phyloP scores from a whole-genome alignment of 352 stramenopile genomes.

The Saprolegnia parasitica region DNA sequence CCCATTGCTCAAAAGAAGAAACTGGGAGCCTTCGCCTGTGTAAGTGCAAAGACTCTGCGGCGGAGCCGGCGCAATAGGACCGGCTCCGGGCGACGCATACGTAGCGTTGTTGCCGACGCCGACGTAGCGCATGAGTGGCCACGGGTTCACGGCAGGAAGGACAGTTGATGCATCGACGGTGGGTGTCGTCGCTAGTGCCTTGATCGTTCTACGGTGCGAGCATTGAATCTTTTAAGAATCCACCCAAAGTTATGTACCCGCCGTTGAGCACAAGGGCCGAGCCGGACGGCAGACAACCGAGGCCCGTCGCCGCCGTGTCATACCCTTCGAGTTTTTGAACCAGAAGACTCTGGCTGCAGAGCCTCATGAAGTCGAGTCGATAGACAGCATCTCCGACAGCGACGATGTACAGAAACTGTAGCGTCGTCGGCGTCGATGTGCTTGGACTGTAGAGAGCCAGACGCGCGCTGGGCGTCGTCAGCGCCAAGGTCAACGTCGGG shows the following conservation, averaged over 20 bases:
- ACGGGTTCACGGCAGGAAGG: slow-evolving; percentile 57
- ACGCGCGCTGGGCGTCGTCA: slow-evolving; percentile 29
- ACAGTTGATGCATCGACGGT: slow-evolving; percentile 48
- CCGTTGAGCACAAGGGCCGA: slow-evolving; percentile 48
- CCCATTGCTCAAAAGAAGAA: slow-evolving; percentile 61
- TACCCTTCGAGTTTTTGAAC: slow-evolving; percentile 22
- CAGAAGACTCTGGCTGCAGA: slow-evolving; percentile 35
- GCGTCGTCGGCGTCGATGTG: slow-evolving; percentile 35
- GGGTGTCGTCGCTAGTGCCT: slow-evolving; percentile 39
- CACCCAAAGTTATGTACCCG: slow-evolving; percentile 6
- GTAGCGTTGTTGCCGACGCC: slow-evolving; percentile 35
- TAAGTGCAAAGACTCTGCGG: slow-evolving; percentile 46
- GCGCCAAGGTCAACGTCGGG: slow-evolving; percentile 41
- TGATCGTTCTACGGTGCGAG: slow-evolving; percentile 38
- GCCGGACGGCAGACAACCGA: slow-evolving; percentile 38
- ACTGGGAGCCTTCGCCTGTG: slow-evolving; percentile 36
- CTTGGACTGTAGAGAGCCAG: neutral
- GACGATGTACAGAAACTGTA: slow-evolving; percentile 57
- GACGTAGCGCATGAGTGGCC: slow-evolving; percentile 60
- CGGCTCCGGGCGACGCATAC: slow-evolving; percentile 31
- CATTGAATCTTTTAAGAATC: neutral
- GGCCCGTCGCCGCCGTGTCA: slow-evolving; percentile 31
- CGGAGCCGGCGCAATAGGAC: neutral
- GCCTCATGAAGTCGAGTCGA: slow-evolving; percentile 55
- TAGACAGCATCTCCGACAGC: slow-evolving; percentile 46